Evolutionary conservation across 2,329 filamentous ascomycete species (phyloP).

Genomic region (Lasiodiplodia sp.): DNA sequence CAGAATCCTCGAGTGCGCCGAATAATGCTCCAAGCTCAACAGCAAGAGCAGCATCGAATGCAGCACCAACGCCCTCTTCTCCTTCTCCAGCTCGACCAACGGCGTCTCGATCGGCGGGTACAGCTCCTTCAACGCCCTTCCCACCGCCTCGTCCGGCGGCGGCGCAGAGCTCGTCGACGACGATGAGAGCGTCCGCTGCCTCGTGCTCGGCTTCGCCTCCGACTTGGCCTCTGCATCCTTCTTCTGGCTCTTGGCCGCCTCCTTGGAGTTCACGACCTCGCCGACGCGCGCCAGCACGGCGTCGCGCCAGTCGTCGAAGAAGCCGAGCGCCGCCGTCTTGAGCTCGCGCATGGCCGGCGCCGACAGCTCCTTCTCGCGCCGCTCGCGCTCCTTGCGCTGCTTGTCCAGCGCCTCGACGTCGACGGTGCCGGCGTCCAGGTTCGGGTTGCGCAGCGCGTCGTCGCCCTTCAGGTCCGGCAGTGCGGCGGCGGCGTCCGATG

Average conservation of each 20-base stretch:
- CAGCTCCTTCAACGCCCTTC: slow-evolving; percentile 39
- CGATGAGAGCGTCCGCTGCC: slow-evolving; percentile 31
- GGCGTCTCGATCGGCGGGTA: slow-evolving; percentile 49
- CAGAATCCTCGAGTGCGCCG: slow-evolving; percentile 74
- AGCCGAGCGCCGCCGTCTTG: slow-evolving; percentile 71
- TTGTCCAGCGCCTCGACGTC: slow-evolving; percentile 33
- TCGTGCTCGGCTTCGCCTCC: slow-evolving; percentile 31
- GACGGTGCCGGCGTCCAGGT: slow-evolving; percentile 32
- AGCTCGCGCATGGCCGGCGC: slow-evolving; percentile 66
- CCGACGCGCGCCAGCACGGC: slow-evolving; percentile 73
- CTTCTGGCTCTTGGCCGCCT: slow-evolving; percentile 43
- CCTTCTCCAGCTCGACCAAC: slow-evolving; percentile 65
- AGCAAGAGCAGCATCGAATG: slow-evolving; percentile 76
- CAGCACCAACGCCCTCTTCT: slow-evolving; percentile 71
- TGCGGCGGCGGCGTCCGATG: slow-evolving; percentile 33
- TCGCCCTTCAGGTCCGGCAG: slow-evolving; percentile 40
- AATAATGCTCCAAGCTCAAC: slow-evolving; percentile 81
- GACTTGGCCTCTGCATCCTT: slow-evolving; percentile 34
- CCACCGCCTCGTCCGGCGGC: slow-evolving; percentile 38
- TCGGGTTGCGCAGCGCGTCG: slow-evolving; percentile 30
- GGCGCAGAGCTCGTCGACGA: slow-evolving; percentile 33
- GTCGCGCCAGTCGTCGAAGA: slow-evolving; percentile 83
- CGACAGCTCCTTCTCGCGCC: slow-evolving; percentile 59
- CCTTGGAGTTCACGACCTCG: slow-evolving; percentile 63
- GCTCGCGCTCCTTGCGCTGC: slow-evolving; percentile 43